A percentile compares a stretch with the other conserved stretches of the same genome.
phyloP scores from a whole-genome alignment of 805 yeast genomes.

The Candida boleticola region DNA sequence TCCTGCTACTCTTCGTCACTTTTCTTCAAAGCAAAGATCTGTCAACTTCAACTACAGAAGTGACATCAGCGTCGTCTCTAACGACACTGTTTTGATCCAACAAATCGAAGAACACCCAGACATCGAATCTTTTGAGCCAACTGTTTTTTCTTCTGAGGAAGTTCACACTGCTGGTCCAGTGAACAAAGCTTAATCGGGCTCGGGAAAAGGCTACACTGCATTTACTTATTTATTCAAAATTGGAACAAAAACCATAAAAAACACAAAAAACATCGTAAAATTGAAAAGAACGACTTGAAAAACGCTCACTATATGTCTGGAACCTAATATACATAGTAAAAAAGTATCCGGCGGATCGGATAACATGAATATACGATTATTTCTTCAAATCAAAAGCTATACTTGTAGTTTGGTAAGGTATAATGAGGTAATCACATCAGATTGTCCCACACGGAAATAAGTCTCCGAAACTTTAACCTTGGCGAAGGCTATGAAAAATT shows the following conservation, averaged over 20 bases:
- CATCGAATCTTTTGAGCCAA: slow-evolving; percentile 35
- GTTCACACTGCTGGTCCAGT: slow-evolving; percentile 44
- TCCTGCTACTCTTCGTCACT: slow-evolving; percentile 20
- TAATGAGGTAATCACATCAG: background rate
- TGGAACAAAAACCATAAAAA: background rate
- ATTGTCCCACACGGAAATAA: too few species aligned
- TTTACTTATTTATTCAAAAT: background rate
- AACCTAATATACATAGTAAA: background rate
- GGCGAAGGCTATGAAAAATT: too few species aligned
- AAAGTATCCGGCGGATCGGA: too few species aligned
- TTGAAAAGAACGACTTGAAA: background rate
- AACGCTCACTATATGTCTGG: background rate
- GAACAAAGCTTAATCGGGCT: slow-evolving; percentile 20
- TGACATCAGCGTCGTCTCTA: slow-evolving; percentile 31
- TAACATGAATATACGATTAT: slow-evolving; percentile 1
- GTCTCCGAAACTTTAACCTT: too few species aligned
- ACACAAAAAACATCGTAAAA: background rate
- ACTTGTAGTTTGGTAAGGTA: background rate
- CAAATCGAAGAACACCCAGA: slow-evolving; percentile 12
- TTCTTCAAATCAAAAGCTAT: too few species aligned
- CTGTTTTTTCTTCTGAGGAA: slow-evolving; percentile 40
- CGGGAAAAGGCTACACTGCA: background rate
- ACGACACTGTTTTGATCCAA: slow-evolving; percentile 28
- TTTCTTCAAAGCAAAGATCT: slow-evolving; percentile 35
- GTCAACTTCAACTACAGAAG: slow-evolving; percentile 32